These are phyloP conservation scores for Aureobasidium sp. DNA, from an alignment of 2,329 filamentous ascomycete genomes.

Conservation along the genomic window DNA sequence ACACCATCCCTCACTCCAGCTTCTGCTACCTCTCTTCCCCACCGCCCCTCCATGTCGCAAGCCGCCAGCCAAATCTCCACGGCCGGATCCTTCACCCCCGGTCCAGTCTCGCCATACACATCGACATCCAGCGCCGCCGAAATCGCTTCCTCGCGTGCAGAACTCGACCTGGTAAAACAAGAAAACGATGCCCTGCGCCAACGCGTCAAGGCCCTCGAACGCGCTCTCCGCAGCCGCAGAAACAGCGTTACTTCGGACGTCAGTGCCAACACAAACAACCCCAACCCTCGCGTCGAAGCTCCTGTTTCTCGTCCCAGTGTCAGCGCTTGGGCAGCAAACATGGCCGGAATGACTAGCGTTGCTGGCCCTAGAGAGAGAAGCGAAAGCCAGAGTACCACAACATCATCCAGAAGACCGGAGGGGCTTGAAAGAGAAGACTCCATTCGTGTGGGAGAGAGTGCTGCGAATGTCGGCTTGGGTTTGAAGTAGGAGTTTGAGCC, in stretches of 20 bases:
- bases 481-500: conserved; percentile 6
- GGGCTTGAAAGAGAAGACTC: conserved; percentile 23
- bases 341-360: conserved; percentile 19
- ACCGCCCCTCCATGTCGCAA: conserved; percentile 26
- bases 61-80: conserved; percentile 17
- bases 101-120: conserved; percentile 14
- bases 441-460: conserved; percentile 29
- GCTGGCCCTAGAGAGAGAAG: conserved; percentile 27
- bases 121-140: conserved; percentile 29
- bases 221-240: conserved; percentile 29
- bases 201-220: conserved; percentile 39
- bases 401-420: conserved; percentile 17
- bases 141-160: conserved; percentile 34
- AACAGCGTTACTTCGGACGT: conserved; percentile 12
- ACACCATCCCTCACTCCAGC: conserved; percentile 25
- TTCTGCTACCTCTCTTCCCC: conserved; percentile 18
- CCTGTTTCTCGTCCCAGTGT: conserved; percentile 3
- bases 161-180: conserved; percentile 41
- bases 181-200: conserved; percentile 41
- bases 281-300: not conserved
- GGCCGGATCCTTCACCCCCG: conserved; percentile 19
- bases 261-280: not conserved
- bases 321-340: conserved; percentile 21
- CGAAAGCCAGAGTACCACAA: conserved; percentile 30
- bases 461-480: conserved; percentile 20